phyloP scores from a whole-genome alignment of 2,329 filamentous ascomycete genomes.

The Verticillium nubilum region DNA sequence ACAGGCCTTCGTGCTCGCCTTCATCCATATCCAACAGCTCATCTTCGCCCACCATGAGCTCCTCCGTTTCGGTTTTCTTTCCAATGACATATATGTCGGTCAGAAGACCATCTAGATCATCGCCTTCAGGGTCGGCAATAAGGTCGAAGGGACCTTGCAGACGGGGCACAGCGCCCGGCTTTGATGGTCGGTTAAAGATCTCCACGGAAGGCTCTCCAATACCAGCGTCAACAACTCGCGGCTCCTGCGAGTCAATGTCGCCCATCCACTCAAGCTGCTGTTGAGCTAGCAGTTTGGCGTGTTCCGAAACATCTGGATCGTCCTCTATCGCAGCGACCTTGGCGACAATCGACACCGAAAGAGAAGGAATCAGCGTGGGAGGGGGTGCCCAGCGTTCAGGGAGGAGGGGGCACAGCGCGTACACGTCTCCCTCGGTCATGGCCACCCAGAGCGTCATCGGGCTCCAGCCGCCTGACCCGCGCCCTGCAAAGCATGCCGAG shows the following conservation, averaged over 20 bases:
- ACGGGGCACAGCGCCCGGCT: slow-evolving; percentile 52
- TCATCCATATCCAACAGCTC: slow-evolving; percentile 54
- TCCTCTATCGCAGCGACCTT: slow-evolving; percentile 61
- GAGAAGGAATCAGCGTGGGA: slow-evolving; percentile 69
- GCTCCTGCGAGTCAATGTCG: slow-evolving; percentile 59
- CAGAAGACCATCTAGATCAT: slow-evolving; percentile 50
- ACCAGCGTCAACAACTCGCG: slow-evolving; percentile 44
- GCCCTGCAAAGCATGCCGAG: slow-evolving; percentile 70
- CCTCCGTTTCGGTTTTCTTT: slow-evolving; percentile 53
- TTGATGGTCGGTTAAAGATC: slow-evolving; percentile 50
- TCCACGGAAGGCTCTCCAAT: slow-evolving; percentile 45
- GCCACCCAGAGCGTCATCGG: slow-evolving; percentile 95
- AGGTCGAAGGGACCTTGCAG: slow-evolving; percentile 59
- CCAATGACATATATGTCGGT: slow-evolving; percentile 60
- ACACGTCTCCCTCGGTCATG: slow-evolving; percentile 91
- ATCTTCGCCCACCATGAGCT: slow-evolving; percentile 60
- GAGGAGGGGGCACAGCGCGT: slow-evolving; percentile 85
- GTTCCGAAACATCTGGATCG: slow-evolving; percentile 46
- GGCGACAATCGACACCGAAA: slow-evolving; percentile 77
- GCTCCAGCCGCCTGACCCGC: slow-evolving; percentile 76
- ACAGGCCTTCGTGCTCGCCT: slow-evolving; percentile 53
- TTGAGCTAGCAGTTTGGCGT: slow-evolving; percentile 52
- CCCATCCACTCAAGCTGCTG: slow-evolving; percentile 65
- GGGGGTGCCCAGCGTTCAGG: slow-evolving; percentile 81
- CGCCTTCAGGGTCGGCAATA: slow-evolving; percentile 47